These are phyloP conservation scores for Colletotrichum agaves DNA, from an alignment of 2,329 filamentous ascomycete genomes.

Conservation along the genomic window DNA sequence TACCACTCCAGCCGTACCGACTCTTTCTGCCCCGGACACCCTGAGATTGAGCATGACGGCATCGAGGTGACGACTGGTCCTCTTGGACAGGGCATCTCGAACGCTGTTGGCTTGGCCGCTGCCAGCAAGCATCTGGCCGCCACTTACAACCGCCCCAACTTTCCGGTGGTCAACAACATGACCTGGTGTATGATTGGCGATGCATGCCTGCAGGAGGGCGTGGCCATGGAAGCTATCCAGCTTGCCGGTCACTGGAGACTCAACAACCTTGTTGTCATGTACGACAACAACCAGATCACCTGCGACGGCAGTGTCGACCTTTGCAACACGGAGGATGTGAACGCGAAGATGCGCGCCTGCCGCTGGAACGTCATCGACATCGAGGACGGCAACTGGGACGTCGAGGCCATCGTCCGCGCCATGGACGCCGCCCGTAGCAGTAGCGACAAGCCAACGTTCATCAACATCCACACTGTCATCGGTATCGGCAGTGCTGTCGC, in stretches of 20 bases:
- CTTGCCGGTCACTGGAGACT: conserved; percentile 66
- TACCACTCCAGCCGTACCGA: conserved; percentile 59
- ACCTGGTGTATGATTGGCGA: conserved; percentile 69
- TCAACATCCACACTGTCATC: conserved; percentile 68
- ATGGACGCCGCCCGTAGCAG: conserved; percentile 55
- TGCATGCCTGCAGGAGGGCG: conserved; percentile 68
- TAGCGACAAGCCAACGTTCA: conserved; percentile 63
- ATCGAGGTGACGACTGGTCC: conserved; percentile 70
- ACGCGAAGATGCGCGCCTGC: conserved; percentile 66
- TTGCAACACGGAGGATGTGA: conserved; percentile 64
- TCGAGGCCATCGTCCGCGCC: conserved; percentile 56
- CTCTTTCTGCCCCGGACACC: conserved; percentile 64
- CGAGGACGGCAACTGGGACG: conserved; percentile 62
- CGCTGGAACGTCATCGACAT: conserved; percentile 68
- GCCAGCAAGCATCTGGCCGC: conserved; percentile 66
- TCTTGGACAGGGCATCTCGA: conserved; percentile 69
- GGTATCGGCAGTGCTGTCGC: conserved; percentile 61
- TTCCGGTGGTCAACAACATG: conserved; percentile 59
- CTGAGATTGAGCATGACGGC: conserved; percentile 67
- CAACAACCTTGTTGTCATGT: conserved; percentile 67
- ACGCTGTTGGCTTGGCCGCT: conserved; percentile 68
- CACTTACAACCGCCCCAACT: conserved; percentile 61
- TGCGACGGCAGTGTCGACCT: conserved; percentile 67
- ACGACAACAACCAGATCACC: conserved; percentile 71
- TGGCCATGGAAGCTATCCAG: conserved; percentile 65